Conservation (phyloP, 2,329 filamentous ascomycete genomes). For the Nannizziopsis barbatae region DNA sequence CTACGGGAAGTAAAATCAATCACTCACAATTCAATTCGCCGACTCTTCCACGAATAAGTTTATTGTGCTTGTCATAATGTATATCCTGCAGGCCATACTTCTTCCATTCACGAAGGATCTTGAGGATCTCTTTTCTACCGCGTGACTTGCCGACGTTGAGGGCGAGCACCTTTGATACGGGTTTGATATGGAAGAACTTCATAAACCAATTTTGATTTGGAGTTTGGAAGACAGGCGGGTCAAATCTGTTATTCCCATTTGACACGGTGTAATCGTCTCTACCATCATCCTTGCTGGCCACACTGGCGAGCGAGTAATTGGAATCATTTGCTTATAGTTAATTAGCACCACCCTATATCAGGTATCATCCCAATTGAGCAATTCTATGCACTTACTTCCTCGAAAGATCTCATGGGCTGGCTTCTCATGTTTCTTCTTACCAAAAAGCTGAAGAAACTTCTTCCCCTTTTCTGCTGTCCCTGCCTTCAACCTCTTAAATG, state of each 20-base stretch:
- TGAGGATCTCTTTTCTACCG: slow-evolving; percentile 64
- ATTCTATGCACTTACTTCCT: slow-evolving; percentile 28
- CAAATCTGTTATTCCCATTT: slow-evolving; percentile 15
- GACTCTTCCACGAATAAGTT: slow-evolving; percentile 68
- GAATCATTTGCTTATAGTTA: neutral
- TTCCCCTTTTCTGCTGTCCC: slow-evolving; percentile 9
- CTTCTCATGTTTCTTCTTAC: slow-evolving; percentile 38
- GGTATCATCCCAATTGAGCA: no score
- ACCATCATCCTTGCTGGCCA: slow-evolving; percentile 8
- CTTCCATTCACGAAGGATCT: slow-evolving; percentile 67
- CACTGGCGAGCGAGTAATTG: slow-evolving; percentile 1
- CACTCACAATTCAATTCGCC: slow-evolving; percentile 64
- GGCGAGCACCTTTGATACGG: slow-evolving; percentile 62
- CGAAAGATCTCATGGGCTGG: slow-evolving; percentile 22
- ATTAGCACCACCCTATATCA: no score
- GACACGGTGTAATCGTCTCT: slow-evolving; percentile 11
- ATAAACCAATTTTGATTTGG: slow-evolving; percentile 74
- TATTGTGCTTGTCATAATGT: slow-evolving; percentile 64
- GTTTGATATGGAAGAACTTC: slow-evolving; percentile 80
- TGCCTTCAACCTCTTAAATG: slow-evolving; percentile 1
- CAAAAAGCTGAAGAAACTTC: slow-evolving; percentile 44
- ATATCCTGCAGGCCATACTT: slow-evolving; percentile 72
- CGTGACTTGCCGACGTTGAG: slow-evolving; percentile 61
- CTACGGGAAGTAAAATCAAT: neutral
- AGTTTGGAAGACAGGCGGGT: slow-evolving; percentile 23